phyloP scores from a whole-genome alignment of 225 moss, liverwort and hornwort genomes.

The Antitrichia curtipendula region DNA sequence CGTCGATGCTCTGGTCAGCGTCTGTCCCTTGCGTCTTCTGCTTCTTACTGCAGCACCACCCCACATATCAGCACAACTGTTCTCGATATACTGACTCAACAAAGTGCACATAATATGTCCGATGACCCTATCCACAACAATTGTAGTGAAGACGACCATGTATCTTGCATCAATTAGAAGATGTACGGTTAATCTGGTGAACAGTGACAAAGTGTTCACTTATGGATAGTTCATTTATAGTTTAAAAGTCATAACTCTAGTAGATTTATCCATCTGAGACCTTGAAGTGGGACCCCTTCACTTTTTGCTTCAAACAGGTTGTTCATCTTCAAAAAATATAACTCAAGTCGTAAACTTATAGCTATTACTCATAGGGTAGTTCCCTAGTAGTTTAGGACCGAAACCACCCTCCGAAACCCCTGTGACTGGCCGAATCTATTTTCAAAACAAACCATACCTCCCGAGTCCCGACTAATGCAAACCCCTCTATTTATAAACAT shows the following conservation, averaged over 20 bases:
- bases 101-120: not conserved
- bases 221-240: no score
- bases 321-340: not conserved
- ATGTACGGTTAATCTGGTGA: not conserved
- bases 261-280: not conserved
- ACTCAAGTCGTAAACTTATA: not conserved
- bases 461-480: not conserved
- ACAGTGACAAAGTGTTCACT: not conserved
- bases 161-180: not conserved
- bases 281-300: not conserved
- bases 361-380: not conserved
- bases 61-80: not conserved
- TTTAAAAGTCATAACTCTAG: not conserved
- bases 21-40: slow-evolving; percentile 81
- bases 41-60: slow-evolving; percentile 68
- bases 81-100: not conserved
- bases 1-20: slow-evolving; percentile 94
- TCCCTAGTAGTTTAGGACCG: not conserved
- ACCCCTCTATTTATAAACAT: not conserved
- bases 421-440: not conserved
- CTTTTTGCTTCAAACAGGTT: not conserved
- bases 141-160: not conserved
- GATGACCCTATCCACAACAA: not conserved
- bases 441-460: not conserved
- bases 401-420: not conserved